Conservation (phyloP, 768 basidiomycete species). For the Rhodotorula kratochvilovae region DNA sequence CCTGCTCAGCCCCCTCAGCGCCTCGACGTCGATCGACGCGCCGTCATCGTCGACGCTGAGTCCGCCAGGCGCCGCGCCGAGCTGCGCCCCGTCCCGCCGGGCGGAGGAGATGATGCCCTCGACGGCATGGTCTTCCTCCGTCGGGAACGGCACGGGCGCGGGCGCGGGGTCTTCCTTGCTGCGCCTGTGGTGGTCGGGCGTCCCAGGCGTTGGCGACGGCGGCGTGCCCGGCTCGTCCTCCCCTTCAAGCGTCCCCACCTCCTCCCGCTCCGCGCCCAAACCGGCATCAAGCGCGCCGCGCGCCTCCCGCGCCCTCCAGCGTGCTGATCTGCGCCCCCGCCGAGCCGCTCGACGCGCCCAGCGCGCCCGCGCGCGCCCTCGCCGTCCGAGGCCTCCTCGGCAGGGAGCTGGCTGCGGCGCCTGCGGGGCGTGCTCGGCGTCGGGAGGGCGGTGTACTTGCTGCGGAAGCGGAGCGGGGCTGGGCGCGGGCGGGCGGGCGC, state of each 20-base stretch:
- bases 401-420: not conserved
- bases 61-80: not conserved
- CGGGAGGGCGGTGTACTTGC: conserved; percentile 9
- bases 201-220: not conserved
- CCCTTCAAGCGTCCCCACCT: not conserved
- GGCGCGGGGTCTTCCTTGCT: not conserved
- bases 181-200: too few relatives aligned
- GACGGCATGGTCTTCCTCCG: not conserved
- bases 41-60: not conserved
- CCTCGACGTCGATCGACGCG: not conserved
- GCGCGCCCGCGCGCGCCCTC: not conserved
- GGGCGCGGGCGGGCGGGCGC: conserved; percentile 5
- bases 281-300: too few relatives aligned
- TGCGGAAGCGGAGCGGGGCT: conserved; percentile 1
- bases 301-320: too few relatives aligned
- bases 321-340: not conserved
- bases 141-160: not conserved
- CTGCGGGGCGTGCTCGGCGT: conserved; percentile 12
- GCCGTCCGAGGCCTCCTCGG: not conserved
- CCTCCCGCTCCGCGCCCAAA: not conserved
- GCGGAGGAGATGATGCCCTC: too few relatives aligned
- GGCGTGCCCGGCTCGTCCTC: not conserved
- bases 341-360: not conserved
- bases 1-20: conserved; percentile 23
- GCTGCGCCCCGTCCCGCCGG: too few relatives aligned